Base-by-base conservation (phyloP, 192 early-diverging fungal genomes). In the Phycomyces nitens region DNA sequence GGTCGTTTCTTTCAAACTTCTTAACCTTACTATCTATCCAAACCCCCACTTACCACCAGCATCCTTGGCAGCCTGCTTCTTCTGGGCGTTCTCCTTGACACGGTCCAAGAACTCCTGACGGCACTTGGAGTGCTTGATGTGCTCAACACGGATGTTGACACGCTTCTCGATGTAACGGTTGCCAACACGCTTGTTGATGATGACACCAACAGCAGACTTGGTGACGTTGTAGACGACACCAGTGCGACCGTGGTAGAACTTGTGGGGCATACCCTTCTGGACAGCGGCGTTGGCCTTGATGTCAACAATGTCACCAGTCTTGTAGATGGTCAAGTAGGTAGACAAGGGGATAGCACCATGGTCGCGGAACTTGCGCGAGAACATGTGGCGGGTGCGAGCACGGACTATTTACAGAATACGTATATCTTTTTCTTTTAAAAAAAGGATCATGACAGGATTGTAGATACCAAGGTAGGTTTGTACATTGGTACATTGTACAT, bases 231-330 rank as follows among this genome's bases (percentile, higher is more conserved):
- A 99, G 77, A 99, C 86, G 74, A 99, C 88, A 70, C 97, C 97
- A 70, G 95, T 99, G 75, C 92, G 92, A 65, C 94, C 95, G 82
- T 99, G 97, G 90, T 99, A 99, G 91, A 89, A 99, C 88, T 97
- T 99, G 90, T 99, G 96, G 69, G 96, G 96, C 91, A 99, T 91
- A 82, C 96, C 96, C 89, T 95, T 95, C 84, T 99, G 96, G 81
- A 96, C 79, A 73, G 96, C 95, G 83, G 91, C 95, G 83, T 97
- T 95, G 65, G 92, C 95, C 89, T 95, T 96, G 85, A 99, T 94
- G 83, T 99, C 96, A 65, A 99, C 96, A 65, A 99, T 95, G 78
- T 99, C 96, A 62, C 96, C 96, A 56, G 96, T 92, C 87, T 96
- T 95, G 93, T 96, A 99, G 75, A 79, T 91, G 86, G 92, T 94